Evolutionary conservation across 2,329 filamentous ascomycete genomes (phyloP).

Genomic region (Tolypocladium endophyticum): DNA sequence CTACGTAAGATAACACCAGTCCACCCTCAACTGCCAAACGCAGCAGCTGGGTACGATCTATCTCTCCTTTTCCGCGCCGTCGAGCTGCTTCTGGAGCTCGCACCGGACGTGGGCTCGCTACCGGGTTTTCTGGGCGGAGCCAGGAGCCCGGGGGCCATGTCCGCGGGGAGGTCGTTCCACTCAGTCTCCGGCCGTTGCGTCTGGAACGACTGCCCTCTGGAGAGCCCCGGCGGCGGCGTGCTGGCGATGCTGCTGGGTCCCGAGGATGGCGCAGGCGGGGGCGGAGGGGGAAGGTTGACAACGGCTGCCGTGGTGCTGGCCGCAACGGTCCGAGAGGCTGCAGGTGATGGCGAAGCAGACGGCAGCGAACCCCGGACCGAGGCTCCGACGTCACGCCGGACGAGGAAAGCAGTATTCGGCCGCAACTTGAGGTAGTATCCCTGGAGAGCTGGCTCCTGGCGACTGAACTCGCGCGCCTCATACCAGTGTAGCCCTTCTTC

Average conservation of each 20-base stretch:
- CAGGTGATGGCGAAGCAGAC: slow-evolving; percentile 4
- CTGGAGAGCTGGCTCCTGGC: slow-evolving; percentile 33
- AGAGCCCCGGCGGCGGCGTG: slow-evolving; percentile 12
- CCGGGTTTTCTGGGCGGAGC: slow-evolving; percentile 14
- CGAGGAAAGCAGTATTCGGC: slow-evolving; percentile 51
- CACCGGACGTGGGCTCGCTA: slow-evolving; percentile 24
- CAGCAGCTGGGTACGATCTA: slow-evolving; percentile 50
- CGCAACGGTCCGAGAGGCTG: slow-evolving; percentile 5
- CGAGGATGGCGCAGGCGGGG: slow-evolving; percentile 2
- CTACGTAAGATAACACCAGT: neutral
- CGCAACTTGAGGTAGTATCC: slow-evolving; percentile 54
- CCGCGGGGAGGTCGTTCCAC: slow-evolving; percentile 56
- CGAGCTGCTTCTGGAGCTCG: slow-evolving; percentile 48
- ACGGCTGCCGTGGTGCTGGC: slow-evolving; percentile 19
- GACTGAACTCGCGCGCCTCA: slow-evolving; percentile 42
- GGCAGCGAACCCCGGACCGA: slow-evolving; percentile 12
- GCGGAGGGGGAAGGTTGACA: slow-evolving; percentile 19
- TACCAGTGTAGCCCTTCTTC: slow-evolving; percentile 55
- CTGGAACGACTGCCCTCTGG: slow-evolving; percentile 41
- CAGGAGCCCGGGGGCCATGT: slow-evolving; percentile 37
- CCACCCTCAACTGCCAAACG: slow-evolving; percentile 36
- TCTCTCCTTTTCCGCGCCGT: slow-evolving; percentile 46
- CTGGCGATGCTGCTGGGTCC: slow-evolving; percentile 9
- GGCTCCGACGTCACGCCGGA: slow-evolving; percentile 33
- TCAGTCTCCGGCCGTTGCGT: slow-evolving; percentile 48